Evolutionary conservation across 371 early-diverging fungal species (phyloP), one percentile per base, ranked within the genome.

Genomic region (Neoconidiobolus thromboides): DNA sequence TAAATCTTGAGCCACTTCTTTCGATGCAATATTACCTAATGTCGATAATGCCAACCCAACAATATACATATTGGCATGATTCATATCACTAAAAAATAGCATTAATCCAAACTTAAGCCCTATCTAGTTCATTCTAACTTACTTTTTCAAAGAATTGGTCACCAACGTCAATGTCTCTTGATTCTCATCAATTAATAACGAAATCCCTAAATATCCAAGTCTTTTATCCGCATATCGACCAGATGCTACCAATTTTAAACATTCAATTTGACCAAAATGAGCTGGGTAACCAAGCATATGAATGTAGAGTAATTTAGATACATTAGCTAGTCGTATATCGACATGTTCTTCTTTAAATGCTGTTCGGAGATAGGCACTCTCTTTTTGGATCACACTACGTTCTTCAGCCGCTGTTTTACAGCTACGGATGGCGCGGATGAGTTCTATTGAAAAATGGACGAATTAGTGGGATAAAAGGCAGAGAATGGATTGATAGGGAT

Each of bases 361-460:
- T 10, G 95, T 92, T 65, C 98, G 81, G 67, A 97, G 91, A 58
- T 78, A 80, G n/a, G 98, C 98, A 44, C 87, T 86, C 71, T 97
- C 98, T 70, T 89, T 89, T 61, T 92, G 89, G 65, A 97, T 93
- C 44, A 97, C 93, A 3, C 87, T 86, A 60, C 96, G 81, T 73
- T 97, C 98, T 67, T 96, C 98, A n/a, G 98, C 94, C 47, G 92
- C 90, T 10, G 98, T 96, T 68, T 96, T 97, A 69, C 94, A 93
- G 58, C 87, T 80, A 61, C 98, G 80, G 48, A 97, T 89, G 26
- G 86, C 84, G 74, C 89, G 89, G 77, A 97, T 97, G 68, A 97
- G 82, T 72, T 95, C 96, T 81, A 56, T 36, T 57, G n/a, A n/a
- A 46, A 38, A 3, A 36, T 54, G 26, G 26, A 26, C 26, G 26